phyloP scores from a whole-genome alignment of 1,284 basidiomycete species.

The Ganoderma meredithae region DNA sequence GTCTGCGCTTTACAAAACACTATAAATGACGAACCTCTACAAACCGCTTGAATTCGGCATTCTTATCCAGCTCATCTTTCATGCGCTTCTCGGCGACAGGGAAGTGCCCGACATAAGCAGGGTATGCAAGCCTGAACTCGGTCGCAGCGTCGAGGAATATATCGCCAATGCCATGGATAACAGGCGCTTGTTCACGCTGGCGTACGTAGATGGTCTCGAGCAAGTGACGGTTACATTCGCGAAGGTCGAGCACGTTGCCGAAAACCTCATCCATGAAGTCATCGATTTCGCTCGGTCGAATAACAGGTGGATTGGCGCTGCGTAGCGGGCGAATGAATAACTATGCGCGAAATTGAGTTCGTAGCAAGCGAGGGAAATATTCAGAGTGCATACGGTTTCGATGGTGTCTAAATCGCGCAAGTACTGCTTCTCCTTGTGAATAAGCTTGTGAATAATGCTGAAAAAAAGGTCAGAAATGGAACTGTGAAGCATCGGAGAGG shows the following conservation, averaged over 20 bases:
- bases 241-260: conserved; percentile 85
- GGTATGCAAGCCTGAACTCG: conserved; percentile 89
- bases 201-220: conserved; percentile 89
- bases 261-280: conserved; percentile 90
- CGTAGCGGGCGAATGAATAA: conserved; percentile 84
- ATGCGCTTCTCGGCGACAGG: conserved; percentile 88
- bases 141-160: conserved; percentile 89
- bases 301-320: conserved; percentile 74
- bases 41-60: conserved; percentile 85
- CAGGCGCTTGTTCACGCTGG: conserved; percentile 86
- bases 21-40: conserved; percentile 72
- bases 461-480: neutral
- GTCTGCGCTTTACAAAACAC: neutral
- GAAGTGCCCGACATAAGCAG: conserved; percentile 85
- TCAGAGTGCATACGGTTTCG: conserved; percentile 60
- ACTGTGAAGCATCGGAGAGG: neutral
- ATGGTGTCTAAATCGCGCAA: conserved; percentile 88
- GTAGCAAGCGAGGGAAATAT: too few species aligned
- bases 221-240: conserved; percentile 82
- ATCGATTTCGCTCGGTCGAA: conserved; percentile 71
- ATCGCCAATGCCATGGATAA: conserved; percentile 90
- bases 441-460: conserved; percentile 92
- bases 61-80: conserved; percentile 85
- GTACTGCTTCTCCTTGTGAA: conserved; percentile 92
- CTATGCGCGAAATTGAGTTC: conserved; percentile 42